Evolutionary conservation across 2,329 filamentous ascomycete species (phyloP).

Genomic region (Aureobasidium namibiae): DNA sequence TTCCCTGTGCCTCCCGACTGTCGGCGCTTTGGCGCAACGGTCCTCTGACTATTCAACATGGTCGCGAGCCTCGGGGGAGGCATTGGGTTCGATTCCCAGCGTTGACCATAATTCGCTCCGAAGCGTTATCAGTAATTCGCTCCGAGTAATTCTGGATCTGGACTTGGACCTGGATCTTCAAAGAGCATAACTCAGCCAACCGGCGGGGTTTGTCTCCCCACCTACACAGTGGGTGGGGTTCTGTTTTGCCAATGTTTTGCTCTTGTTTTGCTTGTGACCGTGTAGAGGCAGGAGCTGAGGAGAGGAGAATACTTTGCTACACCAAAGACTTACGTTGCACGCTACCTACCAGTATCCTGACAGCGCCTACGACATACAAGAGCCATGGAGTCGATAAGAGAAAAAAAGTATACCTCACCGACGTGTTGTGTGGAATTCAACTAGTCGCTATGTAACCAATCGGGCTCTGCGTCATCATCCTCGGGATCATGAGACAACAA

Average conservation of each 20-base stretch:
- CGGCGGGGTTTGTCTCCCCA: not conserved
- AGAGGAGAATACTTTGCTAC: too few relatives aligned
- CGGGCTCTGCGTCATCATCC: conserved; percentile 57
- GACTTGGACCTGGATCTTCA: not conserved
- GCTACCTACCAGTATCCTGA: not conserved
- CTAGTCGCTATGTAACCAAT: conserved; percentile 41
- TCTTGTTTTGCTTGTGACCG: not conserved
- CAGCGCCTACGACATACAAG: too few relatives aligned
- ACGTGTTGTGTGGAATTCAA: not conserved
- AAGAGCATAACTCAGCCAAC: not conserved
- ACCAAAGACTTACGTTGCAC: not conserved
- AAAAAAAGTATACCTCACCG: not conserved
- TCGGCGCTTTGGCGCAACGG: not conserved
- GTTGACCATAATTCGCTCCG: not conserved
- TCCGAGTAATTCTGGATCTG: not conserved
- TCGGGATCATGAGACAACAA: conserved; percentile 55
- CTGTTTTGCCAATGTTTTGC: not conserved
- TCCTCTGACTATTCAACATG: not conserved
- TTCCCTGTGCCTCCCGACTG: not conserved
- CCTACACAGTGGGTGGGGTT: not conserved
- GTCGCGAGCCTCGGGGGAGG: not conserved
- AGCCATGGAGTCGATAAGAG: not conserved
- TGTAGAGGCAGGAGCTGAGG: not conserved
- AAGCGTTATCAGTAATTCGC: too few relatives aligned
- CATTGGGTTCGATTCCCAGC: not conserved